Evolutionary conservation across 352 stramenopile genomes (phyloP).

Genomic region (Phytopythium cucurbitacearum): DNA sequence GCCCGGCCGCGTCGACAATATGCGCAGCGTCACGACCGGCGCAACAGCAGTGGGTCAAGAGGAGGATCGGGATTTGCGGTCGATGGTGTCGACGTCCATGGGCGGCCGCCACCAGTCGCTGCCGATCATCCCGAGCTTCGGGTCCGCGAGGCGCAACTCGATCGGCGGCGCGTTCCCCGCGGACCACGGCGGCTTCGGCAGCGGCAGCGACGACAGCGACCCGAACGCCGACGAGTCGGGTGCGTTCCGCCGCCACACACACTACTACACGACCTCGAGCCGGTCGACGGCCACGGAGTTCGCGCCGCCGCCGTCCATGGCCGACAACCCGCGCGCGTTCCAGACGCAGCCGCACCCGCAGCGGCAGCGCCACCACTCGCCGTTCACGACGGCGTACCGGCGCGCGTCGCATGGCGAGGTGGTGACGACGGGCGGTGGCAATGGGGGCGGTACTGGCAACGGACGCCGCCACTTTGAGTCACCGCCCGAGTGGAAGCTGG

Average conservation of each 20-base stretch:
- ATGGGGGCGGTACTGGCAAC: conserved; percentile 3
- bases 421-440: not conserved
- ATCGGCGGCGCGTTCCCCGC: conserved; percentile 1
- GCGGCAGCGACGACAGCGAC: conserved; percentile 8
- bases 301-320: no score
- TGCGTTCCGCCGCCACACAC: not conserved
- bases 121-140: conserved; percentile 49
- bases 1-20: no score
- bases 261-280: not conserved
- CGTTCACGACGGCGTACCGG: conserved; percentile 3
- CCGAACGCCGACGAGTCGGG: not conserved
- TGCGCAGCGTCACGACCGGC: no score
- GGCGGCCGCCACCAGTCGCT: conserved; percentile 45
- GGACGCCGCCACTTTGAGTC: conserved; percentile 30
- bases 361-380: conserved; percentile 7
- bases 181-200: not conserved
- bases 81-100: conserved; percentile 15
- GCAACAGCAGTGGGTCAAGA: no score
- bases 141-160: conserved; percentile 8
- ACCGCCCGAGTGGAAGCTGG: conserved; percentile 67
- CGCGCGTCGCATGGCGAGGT: conserved; percentile 4
- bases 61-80: conserved; percentile 19
- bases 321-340: not conserved
- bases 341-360: conserved; percentile 5
- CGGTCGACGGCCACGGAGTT: no score